Evolutionary conservation across 371 early-diverging fungal genomes (phyloP).

Genomic region (Rhizopus delemar): DNA sequence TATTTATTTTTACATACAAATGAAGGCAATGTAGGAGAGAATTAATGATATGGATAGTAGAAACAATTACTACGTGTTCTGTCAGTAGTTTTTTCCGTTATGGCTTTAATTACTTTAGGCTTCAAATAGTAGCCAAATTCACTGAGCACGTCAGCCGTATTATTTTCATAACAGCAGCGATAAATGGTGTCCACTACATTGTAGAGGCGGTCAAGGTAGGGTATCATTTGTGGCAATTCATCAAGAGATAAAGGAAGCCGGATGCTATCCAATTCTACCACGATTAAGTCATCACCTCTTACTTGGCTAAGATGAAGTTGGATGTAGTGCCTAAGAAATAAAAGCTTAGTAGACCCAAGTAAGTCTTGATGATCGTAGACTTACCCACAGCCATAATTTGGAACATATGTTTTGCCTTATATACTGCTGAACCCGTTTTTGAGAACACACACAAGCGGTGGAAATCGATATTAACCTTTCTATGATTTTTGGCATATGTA

Average conservation of each 20-base stretch:
- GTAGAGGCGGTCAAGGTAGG: conserved; percentile 3
- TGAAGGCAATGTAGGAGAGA: background rate
- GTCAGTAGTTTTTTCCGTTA: background rate
- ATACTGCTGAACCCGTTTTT: conserved; percentile 9
- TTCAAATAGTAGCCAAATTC: background rate
- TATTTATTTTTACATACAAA: background rate
- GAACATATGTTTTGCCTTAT: conserved; percentile 11
- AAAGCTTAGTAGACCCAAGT: background rate
- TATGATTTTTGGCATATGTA: conserved; percentile 14
- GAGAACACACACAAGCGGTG: conserved; percentile 13
- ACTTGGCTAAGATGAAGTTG: background rate
- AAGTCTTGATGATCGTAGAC: conserved; percentile 8
- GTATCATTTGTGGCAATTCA: background rate
- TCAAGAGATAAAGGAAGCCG: background rate
- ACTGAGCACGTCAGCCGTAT: background rate
- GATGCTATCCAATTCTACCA: conserved; percentile 4
- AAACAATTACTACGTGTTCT: conserved; percentile 1
- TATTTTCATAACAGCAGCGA: background rate
- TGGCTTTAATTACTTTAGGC: conserved; percentile 1
- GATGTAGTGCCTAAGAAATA: background rate
- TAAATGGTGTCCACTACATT: conserved; percentile 8
- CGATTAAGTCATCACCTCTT: background rate
- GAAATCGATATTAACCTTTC: conserved; percentile 14
- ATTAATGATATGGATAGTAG: conserved; percentile 1
- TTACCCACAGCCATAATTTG: conserved; percentile 16